These are phyloP conservation scores for Trametes cubensis DNA, from an alignment of 768 basidiomycete genomes.

Conservation along the genomic window DNA sequence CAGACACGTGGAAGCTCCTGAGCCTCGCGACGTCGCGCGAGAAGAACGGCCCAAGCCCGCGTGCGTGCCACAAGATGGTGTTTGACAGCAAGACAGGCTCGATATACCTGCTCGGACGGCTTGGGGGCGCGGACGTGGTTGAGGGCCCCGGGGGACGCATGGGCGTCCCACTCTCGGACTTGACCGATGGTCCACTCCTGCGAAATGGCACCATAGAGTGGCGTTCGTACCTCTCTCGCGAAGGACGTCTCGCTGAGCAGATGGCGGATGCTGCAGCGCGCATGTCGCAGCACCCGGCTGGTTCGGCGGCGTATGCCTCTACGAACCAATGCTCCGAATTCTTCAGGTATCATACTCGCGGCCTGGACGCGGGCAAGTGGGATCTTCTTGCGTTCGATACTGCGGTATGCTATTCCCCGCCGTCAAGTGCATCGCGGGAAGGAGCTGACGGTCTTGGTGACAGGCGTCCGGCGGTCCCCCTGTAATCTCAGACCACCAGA, in stretches of 20 bases:
- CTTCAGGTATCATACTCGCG: slow-evolving; percentile 72
- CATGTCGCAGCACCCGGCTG: background rate
- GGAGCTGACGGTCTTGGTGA: background rate
- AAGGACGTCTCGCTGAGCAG: background rate
- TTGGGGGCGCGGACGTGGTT: slow-evolving; percentile 55
- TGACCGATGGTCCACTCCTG: background rate
- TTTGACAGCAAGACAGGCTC: slow-evolving; percentile 71
- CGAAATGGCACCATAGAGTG: background rate
- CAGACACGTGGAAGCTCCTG: slow-evolving; percentile 63
- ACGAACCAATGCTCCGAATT: slow-evolving; percentile 63
- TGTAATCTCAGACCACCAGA: slow-evolving; percentile 78
- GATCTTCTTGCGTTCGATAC: slow-evolving; percentile 70
- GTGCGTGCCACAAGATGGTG: slow-evolving; percentile 83
- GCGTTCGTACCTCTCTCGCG: background rate
- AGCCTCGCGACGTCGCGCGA: slow-evolving; percentile 57
- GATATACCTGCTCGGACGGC: slow-evolving; percentile 73
- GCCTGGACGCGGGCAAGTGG: slow-evolving; percentile 68
- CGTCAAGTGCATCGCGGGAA: no score
- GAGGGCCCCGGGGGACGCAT: slow-evolving; percentile 1
- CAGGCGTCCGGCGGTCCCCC: slow-evolving; percentile 71
- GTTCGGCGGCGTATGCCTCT: background rate
- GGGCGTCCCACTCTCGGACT: background rate
- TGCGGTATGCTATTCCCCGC: slow-evolving; percentile 46
- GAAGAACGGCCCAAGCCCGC: slow-evolving; percentile 65
- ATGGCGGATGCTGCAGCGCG: background rate